A percentile compares a stretch with the other conserved stretches of the same genome.
Evolutionary conservation across 2,329 filamentous ascomycete genomes (phyloP).

Genomic region (Alternaria triticina): DNA sequence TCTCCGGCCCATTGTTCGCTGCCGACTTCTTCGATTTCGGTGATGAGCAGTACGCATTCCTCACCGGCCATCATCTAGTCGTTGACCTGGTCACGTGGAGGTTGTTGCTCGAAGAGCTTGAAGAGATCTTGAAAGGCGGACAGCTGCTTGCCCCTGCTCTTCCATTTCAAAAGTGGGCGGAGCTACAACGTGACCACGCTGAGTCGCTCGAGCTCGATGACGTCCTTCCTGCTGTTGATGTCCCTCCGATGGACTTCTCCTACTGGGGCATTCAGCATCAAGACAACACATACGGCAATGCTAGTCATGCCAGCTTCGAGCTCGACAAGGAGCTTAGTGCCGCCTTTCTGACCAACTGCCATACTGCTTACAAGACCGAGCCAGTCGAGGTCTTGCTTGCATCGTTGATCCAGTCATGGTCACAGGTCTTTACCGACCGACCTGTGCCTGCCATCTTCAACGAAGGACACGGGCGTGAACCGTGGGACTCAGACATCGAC

Average conservation of each 20-base stretch:
- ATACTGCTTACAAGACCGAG: constrained; percentile 60
- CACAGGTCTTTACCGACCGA: constrained; percentile 62
- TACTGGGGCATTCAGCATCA: constrained; percentile 50
- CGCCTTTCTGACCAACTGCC: constrained; percentile 37
- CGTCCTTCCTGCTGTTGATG: constrained; percentile 36
- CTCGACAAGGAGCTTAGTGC: constrained; percentile 32
- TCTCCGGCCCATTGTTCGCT: constrained; percentile 38
- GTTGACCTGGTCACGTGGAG: constrained; percentile 58
- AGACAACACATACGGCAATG: constrained; percentile 49
- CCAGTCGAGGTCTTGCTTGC: constrained; percentile 63
- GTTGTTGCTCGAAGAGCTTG: constrained; percentile 54
- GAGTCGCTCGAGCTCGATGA: constrained; percentile 26
- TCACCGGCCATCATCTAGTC: constrained; percentile 47
- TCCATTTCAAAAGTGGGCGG: constrained; percentile 50
- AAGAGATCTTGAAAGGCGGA: constrained; percentile 44
- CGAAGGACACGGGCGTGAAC: constrained; percentile 48
- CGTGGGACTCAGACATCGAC: constrained; percentile 55
- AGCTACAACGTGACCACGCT: constrained; percentile 46
- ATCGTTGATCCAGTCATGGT: constrained; percentile 63
- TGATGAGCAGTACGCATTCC: constrained; percentile 40
- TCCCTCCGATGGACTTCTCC: constrained; percentile 41
- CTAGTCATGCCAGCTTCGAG: constrained; percentile 41
- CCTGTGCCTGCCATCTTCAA: constrained; percentile 57
- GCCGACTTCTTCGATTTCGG: constrained; percentile 46
- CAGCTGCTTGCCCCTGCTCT: constrained; percentile 39